These are phyloP conservation scores for Phalaenopsis aphrodite DNA, from an alignment of 106 monocot species.

Conservation along the genomic window DNA sequence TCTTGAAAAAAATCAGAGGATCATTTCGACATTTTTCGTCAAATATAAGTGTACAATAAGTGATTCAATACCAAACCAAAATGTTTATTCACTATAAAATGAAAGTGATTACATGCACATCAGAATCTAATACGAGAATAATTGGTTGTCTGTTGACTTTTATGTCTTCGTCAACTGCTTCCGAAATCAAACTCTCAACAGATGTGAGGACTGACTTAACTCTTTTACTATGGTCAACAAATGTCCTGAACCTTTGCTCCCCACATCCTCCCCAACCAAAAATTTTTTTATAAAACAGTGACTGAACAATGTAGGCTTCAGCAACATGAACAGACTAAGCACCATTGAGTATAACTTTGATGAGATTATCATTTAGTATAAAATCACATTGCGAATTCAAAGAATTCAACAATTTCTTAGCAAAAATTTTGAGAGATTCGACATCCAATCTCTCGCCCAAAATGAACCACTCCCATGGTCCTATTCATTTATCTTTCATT, in stretches of 20 bases:
- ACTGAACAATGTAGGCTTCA: slow-evolving; percentile 57
- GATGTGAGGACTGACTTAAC: slow-evolving; percentile 12
- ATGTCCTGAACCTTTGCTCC: slow-evolving; percentile 45
- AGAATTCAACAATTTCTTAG: slow-evolving; percentile 24
- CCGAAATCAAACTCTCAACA: slow-evolving; percentile 20
- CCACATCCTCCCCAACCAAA: slow-evolving; percentile 62
- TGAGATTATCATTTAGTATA: slow-evolving; percentile 30
- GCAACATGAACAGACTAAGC: slow-evolving; percentile 31
- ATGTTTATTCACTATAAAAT: not conserved
- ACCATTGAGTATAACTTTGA: slow-evolving; percentile 52
- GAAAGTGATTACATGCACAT: slow-evolving; percentile 53
- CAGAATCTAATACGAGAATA: slow-evolving; percentile 63
- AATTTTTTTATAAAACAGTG: slow-evolving; percentile 48
- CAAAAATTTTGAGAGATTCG: slow-evolving; percentile 21
- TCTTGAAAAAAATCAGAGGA: no score
- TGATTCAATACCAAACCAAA: not conserved
- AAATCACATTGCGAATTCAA: slow-evolving; percentile 36
- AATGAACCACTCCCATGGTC: slow-evolving; percentile 86
- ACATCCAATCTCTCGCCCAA: slow-evolving; percentile 30
- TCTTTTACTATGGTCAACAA: slow-evolving; percentile 23
- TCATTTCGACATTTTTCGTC: no score
- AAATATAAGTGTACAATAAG: no score
- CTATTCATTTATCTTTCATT: slow-evolving; percentile 79
- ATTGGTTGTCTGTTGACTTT: slow-evolving; percentile 53
- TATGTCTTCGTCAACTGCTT: slow-evolving; percentile 16